A percentile compares a stretch with the other conserved stretches of the same genome.
phyloP scores from a whole-genome alignment of 2,329 filamentous ascomycete genomes.

The Colletotrichum theobromicola region DNA sequence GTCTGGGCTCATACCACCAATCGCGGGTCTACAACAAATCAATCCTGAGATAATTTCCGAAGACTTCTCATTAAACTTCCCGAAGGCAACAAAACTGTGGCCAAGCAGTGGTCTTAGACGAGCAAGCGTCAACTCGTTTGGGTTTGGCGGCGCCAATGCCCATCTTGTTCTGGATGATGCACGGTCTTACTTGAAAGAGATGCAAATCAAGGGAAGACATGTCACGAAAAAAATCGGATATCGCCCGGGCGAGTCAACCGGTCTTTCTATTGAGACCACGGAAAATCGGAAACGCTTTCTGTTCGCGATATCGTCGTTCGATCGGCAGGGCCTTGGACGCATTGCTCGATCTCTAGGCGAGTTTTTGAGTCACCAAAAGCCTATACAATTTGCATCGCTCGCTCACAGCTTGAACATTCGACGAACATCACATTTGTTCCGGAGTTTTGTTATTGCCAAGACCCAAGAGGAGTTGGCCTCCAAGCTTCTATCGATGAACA shows the following conservation, averaged over 20 bases:
- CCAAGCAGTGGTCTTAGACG: background rate
- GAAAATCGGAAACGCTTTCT: background rate
- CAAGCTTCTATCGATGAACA: constrained; percentile 3
- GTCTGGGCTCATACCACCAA: background rate
- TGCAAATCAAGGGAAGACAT: background rate
- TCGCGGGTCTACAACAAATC: background rate
- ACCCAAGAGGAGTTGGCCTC: constrained; percentile 8
- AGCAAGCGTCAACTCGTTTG: constrained; percentile 8
- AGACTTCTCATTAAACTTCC: background rate
- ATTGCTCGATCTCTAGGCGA: background rate
- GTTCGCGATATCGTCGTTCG: background rate
- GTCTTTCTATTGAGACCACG: background rate
- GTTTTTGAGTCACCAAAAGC: background rate
- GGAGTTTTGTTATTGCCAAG: constrained; percentile 18
- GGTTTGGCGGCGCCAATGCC: constrained; percentile 10
- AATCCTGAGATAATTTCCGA: background rate
- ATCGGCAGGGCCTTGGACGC: background rate
- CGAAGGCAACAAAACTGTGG: background rate
- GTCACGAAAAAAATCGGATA: background rate
- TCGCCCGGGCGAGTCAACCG: background rate
- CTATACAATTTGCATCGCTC: background rate
- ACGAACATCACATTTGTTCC: background rate
- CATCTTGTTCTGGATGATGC: constrained; percentile 1
- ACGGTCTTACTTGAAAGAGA: background rate
- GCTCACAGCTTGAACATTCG: background rate